Conservation (phyloP, 768 basidiomycete genomes). For the Amanita exitialis region DNA sequence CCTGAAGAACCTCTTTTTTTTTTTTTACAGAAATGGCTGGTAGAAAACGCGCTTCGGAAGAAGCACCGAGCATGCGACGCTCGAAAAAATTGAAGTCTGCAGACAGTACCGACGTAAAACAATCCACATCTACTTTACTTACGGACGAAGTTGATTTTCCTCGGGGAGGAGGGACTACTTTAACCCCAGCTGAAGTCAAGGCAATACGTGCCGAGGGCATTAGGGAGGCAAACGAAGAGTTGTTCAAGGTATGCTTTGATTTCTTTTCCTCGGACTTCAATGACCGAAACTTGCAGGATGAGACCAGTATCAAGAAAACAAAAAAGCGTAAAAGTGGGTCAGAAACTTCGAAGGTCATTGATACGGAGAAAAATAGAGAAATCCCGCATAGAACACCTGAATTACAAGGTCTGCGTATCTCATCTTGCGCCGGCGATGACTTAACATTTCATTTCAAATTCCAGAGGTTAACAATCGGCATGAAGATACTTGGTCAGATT, state of each 20-base stretch:
- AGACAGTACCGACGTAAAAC: slow-evolving; percentile 18
- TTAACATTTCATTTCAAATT: slow-evolving; percentile 3
- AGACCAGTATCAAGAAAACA: slow-evolving; percentile 26
- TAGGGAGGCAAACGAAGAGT: slow-evolving; percentile 74
- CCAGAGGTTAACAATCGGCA: slow-evolving; percentile 72
- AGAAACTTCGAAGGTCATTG: slow-evolving; percentile 22
- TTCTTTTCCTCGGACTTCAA: not conserved
- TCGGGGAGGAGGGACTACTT: slow-evolving; percentile 82
- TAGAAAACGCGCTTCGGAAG: slow-evolving; percentile 56
- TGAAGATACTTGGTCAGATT: slow-evolving; percentile 84
- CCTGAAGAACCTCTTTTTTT: not conserved
- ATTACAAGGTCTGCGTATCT: slow-evolving; percentile 64
- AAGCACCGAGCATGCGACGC: slow-evolving; percentile 34
- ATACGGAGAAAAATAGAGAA: slow-evolving; percentile 40
- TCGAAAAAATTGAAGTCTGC: slow-evolving; percentile 53
- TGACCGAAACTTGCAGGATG: slow-evolving; percentile 22
- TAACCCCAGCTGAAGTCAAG: slow-evolving; percentile 88
- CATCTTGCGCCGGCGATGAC: not conserved
- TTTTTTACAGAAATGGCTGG: slow-evolving; percentile 28
- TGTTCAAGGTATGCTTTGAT: slow-evolving; percentile 46
- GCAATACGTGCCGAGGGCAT: slow-evolving; percentile 74
- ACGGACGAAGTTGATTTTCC: slow-evolving; percentile 87
- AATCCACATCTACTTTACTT: slow-evolving; percentile 21
- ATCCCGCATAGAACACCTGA: slow-evolving; percentile 81
- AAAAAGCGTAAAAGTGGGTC: slow-evolving; percentile 41